These are phyloP conservation scores for Trichosanthes cucumerina DNA, from an alignment of 306 rosid species.

Conservation along the genomic window DNA sequence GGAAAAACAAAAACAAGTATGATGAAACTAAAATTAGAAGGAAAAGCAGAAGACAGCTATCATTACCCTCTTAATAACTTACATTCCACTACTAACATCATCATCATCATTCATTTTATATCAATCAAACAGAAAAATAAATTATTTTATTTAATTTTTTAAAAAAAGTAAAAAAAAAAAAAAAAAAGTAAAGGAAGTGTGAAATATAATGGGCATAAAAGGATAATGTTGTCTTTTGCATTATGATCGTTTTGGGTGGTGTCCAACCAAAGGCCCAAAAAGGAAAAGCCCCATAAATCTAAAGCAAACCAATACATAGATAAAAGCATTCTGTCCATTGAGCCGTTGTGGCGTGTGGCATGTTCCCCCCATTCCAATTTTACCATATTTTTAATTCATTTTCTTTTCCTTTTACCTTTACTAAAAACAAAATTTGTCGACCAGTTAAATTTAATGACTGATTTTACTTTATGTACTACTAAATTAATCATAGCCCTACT, in stretches of 20 bases:
- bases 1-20: neutral
- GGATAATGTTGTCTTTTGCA: neutral
- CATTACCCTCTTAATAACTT: neutral
- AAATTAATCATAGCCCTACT: too few relatives aligned
- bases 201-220: neutral
- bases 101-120: neutral
- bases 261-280: constrained; percentile 1
- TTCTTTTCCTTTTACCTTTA: neutral
- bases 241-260: neutral
- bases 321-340: neutral
- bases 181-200: neutral
- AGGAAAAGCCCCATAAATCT: neutral
- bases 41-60: neutral
- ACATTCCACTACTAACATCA: neutral
- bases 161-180: neutral
- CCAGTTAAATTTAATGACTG: too few relatives aligned
- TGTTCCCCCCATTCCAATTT: neutral
- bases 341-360: constrained; percentile 5
- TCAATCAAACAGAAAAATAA: neutral
- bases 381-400: neutral
- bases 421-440: too few relatives aligned
- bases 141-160: neutral
- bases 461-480: too few relatives aligned
- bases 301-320: neutral
- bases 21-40: neutral